Conservation (phyloP, 1,139 yeast genomes). For the Kodamaea sp. region DNA sequence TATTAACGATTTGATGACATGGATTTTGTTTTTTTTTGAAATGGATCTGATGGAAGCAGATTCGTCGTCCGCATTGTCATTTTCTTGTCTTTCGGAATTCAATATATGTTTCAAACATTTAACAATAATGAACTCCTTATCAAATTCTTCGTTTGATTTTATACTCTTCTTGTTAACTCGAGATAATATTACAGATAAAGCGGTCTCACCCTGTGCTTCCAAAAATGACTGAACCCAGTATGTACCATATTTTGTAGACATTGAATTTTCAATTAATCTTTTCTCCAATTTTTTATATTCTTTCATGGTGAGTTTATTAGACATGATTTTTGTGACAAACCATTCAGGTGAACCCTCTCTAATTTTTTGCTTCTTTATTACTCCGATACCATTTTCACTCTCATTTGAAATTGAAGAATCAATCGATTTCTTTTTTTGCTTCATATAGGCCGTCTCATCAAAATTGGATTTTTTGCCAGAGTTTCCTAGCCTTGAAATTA, state of each 20-base stretch:
- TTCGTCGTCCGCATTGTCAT: constrained; percentile 15
- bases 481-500: constrained; percentile 13
- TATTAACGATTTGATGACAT: constrained; percentile 35
- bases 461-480: constrained; percentile 12
- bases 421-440: constrained; percentile 14
- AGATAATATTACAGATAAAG: constrained; percentile 38
- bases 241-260: constrained; percentile 16
- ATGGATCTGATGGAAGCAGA: constrained; percentile 6
- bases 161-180: constrained; percentile 42
- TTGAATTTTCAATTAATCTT: constrained; percentile 23
- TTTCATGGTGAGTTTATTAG: constrained; percentile 30
- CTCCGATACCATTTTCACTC: constrained; percentile 6
- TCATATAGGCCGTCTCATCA: constrained; percentile 11
- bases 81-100: constrained; percentile 19
- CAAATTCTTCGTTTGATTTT: constrained; percentile 44
- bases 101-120: constrained; percentile 37
- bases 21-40: constrained; percentile 23
- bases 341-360: constrained; percentile 44
- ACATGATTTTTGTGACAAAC: constrained; percentile 39
- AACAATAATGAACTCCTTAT: constrained; percentile 37
- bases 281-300: constrained; percentile 38
- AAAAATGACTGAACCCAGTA: constrained; percentile 34
- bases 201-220: constrained; percentile 44
- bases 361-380: constrained; percentile 18
- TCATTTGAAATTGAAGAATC: constrained; percentile 14